Conservation (phyloP, 2,329 filamentous ascomycete genomes). For the Chalara sp. region DNA sequence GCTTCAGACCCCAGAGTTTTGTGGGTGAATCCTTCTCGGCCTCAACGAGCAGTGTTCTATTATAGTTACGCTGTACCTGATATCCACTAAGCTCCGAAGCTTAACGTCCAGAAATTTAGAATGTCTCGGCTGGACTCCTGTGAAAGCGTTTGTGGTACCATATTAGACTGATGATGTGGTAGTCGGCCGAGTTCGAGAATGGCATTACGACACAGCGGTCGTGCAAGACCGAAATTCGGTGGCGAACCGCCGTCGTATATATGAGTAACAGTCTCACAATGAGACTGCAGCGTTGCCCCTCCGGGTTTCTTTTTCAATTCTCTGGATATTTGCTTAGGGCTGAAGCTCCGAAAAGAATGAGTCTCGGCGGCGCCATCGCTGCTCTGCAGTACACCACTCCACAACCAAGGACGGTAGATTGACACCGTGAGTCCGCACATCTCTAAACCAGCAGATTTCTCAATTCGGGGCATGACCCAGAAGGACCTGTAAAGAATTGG, state of each 20-base stretch:
- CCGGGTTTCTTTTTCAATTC: background rate
- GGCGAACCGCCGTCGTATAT: no score
- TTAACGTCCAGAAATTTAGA: background rate
- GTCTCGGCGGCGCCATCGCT: conserved; percentile 25
- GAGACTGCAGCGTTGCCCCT: background rate
- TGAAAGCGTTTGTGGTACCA: background rate
- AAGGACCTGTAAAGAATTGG: background rate
- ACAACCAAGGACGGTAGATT: conserved; percentile 13
- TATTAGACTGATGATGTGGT: background rate
- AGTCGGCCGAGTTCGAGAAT: background rate
- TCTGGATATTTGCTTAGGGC: conserved; percentile 15
- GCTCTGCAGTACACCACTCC: conserved; percentile 20
- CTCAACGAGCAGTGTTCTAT: no score
- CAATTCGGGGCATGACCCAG: background rate
- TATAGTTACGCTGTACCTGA: no score
- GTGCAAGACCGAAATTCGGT: no score
- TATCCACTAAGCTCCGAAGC: background rate
- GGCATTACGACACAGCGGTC: no score
- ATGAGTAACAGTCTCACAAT: no score
- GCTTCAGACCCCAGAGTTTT: background rate
- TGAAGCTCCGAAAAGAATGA: conserved; percentile 14
- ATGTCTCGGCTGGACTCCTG: background rate
- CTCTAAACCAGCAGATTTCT: background rate
- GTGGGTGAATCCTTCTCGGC: background rate
- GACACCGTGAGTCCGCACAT: conserved; percentile 10